These are phyloP conservation scores for Cyclocybe aegerita DNA, from an alignment of 768 basidiomycete species.

Conservation along the genomic window DNA sequence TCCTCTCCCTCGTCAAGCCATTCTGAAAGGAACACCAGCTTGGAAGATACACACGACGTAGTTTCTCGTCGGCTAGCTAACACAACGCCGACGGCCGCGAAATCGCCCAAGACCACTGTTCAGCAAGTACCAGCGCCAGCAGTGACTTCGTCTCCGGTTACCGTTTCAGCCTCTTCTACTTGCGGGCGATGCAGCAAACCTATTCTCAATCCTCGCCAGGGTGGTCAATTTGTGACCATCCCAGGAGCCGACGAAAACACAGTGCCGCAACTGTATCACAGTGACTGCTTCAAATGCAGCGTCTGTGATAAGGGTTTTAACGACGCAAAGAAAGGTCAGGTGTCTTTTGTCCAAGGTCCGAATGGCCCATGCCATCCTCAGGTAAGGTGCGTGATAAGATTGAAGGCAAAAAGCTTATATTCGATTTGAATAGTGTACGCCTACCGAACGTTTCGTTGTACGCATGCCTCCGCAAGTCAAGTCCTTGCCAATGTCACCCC, in stretches of 20 bases:
- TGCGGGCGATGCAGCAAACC: conserved; percentile 63
- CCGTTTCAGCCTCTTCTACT: conserved; percentile 37
- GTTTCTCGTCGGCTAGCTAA: too few species aligned
- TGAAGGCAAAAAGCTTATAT: background rate
- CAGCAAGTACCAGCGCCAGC: too few species aligned
- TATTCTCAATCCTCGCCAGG: conserved; percentile 56
- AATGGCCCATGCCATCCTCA: conserved; percentile 71
- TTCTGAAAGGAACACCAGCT: too few species aligned
- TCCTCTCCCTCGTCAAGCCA: too few species aligned
- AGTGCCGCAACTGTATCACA: conserved; percentile 64
- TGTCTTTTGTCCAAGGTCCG: conserved; percentile 67
- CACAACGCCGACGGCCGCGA: too few species aligned
- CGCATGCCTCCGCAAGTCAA: conserved; percentile 28
- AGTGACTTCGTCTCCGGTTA: conserved; percentile 2
- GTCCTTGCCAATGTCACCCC: conserved; percentile 14
- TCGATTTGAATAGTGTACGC: conserved; percentile 39
- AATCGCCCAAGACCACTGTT: too few species aligned
- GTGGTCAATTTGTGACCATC: conserved; percentile 70
- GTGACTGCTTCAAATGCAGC: conserved; percentile 72
- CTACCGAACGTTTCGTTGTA: conserved; percentile 39
- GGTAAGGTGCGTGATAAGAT: conserved; percentile 23
- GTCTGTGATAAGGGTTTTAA: conserved; percentile 66
- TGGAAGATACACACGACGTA: too few species aligned
- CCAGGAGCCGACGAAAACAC: conserved; percentile 50
- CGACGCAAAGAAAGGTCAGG: conserved; percentile 59